A percentile compares a stretch with the other conserved stretches of the same genome.
Conservation (phyloP, 495 filamentous ascomycete species). For the Talaromyces liani region DNA sequence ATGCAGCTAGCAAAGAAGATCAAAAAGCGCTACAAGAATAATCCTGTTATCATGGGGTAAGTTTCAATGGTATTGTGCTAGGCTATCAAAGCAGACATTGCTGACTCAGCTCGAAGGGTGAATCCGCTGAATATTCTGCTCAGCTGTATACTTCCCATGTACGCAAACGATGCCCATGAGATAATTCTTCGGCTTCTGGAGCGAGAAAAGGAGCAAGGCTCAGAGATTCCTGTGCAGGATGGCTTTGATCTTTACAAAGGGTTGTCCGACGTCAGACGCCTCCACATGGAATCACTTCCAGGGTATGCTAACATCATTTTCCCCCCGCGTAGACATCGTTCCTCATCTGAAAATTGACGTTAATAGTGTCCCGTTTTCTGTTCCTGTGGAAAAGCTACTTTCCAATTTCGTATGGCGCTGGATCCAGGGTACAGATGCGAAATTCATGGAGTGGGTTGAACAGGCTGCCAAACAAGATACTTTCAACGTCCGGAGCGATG, state of each 20-base stretch:
- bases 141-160: conserved; percentile 76
- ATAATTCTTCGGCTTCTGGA: conserved; percentile 74
- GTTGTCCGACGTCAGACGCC: conserved; percentile 70
- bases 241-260: conserved; percentile 91
- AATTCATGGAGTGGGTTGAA: conserved; percentile 78
- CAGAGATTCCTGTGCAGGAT: conserved; percentile 79
- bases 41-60: conserved; percentile 81
- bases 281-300: conserved; percentile 67
- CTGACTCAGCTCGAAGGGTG: conserved; percentile 39
- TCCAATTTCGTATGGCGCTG: conserved; percentile 94
- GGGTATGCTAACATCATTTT: conserved; percentile 25
- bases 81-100: conserved; percentile 9
- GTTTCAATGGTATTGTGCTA: conserved; percentile 9
- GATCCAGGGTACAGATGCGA: conserved; percentile 73
- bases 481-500: conserved; percentile 61
- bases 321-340: not conserved
- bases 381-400: conserved; percentile 77
- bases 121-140: conserved; percentile 77
- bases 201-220: conserved; percentile 53
- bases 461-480: conserved; percentile 81
- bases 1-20: conserved; percentile 76
- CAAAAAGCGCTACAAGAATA: conserved; percentile 84
- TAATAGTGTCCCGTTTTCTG: conserved; percentile 57
- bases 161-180: conserved; percentile 78
- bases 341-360: not conserved